Evolutionary conservation across 2,329 filamentous ascomycete species (phyloP), one percentile per base, ranked within the genome.

Genomic region (Coleophoma cylindrospora): DNA sequence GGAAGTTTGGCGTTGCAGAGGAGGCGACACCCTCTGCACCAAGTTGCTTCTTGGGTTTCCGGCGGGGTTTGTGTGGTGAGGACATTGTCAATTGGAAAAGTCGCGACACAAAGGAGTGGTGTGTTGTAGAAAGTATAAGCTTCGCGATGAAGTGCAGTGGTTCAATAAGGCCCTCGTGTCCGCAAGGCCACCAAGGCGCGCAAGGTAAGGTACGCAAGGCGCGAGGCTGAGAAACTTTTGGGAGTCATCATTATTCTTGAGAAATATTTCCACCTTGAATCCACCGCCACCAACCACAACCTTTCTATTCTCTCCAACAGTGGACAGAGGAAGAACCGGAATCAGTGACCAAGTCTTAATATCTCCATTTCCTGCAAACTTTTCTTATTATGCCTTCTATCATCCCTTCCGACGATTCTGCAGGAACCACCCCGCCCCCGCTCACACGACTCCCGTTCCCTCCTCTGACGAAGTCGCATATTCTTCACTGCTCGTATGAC

Each of bases 401-500:
- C 27, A 10, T 27, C 7, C 27, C 27, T 3, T 27, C 27, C 6
- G 27, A 27, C 53, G 54, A 60, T 10, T n/a, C 53, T 13, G 10
- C 47, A 45, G 34, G 48, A 19, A 43, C 57, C 10, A 34, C 34
- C 32, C 41, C 59, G 43, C 50, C 57, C 47, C 60, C 59, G 45
- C 57, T 66, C 49, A 64, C 59, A 15, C 54, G 54, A 51, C 73
- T 89, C 15, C 81, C 81, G 17, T 97, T 99, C 64, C 88, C 91
- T 17, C 89, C 90, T 1, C 80, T 96, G 50, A 90, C 84, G 33
- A 87, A 85, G 64, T 81, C 86, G 43, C 92, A 99, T 64, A 95
- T 99, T 54, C 74, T 96, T 49, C 87, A 96, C 69, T 99, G 92
- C 71, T 95, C 94, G 40, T 96, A 95, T 68, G 88, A 96, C 66